phyloP scores from a whole-genome alignment of 345 rosid species.

The Syzygium aromaticum region DNA sequence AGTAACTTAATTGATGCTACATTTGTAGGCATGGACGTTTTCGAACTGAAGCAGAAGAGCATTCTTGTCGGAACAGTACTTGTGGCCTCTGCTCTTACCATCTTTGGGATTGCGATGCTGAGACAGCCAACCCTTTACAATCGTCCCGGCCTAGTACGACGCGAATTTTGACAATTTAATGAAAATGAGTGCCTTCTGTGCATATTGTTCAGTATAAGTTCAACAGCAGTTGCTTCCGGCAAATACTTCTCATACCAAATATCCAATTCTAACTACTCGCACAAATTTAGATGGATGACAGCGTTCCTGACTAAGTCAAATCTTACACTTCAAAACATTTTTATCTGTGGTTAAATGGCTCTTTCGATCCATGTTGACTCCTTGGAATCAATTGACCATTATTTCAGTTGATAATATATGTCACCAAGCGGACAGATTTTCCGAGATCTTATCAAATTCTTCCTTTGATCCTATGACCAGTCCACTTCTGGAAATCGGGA shows the following conservation, averaged over 20 bases:
- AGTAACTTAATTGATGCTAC: neutral
- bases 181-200: neutral
- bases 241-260: neutral
- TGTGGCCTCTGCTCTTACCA: constrained; percentile 21
- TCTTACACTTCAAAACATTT: neutral
- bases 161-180: neutral
- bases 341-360: neutral
- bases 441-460: neutral
- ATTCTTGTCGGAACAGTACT: constrained; percentile 17
- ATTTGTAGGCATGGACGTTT: constrained; percentile 28
- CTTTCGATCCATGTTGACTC: neutral
- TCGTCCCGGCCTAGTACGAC: constrained; percentile 14
- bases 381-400: neutral
- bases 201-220: neutral
- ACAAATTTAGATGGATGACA: neutral
- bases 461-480: neutral
- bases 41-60: constrained; percentile 15
- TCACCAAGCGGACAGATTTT: neutral
- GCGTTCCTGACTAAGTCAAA: neutral
- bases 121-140: constrained; percentile 17
- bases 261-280: neutral
- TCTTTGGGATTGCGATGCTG: constrained; percentile 19
- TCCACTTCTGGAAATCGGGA: neutral
- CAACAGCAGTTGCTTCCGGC: neutral
- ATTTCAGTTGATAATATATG: neutral